phyloP scores from a whole-genome alignment of 202 grass and related monocot genomes.

The Digitaria exilis region DNA sequence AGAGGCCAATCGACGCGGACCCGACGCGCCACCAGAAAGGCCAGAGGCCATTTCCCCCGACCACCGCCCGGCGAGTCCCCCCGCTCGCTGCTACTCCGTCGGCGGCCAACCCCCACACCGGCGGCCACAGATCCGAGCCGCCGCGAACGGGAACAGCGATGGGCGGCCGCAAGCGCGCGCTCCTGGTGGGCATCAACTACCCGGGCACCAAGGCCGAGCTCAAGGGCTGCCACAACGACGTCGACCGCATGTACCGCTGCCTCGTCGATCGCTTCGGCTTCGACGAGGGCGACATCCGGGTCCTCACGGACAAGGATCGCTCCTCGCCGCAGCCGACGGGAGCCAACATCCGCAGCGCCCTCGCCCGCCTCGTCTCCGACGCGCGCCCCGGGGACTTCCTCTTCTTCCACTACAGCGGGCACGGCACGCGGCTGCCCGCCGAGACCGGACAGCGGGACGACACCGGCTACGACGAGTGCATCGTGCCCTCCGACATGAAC shows the following conservation, averaged over 20 bases:
- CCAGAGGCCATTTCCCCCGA: neutral
- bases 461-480: slow-evolving; percentile 93
- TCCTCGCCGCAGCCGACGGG: slow-evolving; percentile 65
- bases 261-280: slow-evolving; percentile 83
- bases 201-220: slow-evolving; percentile 89
- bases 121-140: slow-evolving; percentile 35
- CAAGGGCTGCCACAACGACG: slow-evolving; percentile 89
- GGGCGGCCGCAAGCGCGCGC: slow-evolving; percentile 72
- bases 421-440: slow-evolving; percentile 79
- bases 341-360: slow-evolving; percentile 68
- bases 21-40: slow-evolving; percentile 14
- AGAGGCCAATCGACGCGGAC: slow-evolving; percentile 25
- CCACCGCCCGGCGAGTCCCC: slow-evolving; percentile 28
- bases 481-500: slow-evolving; percentile 97
- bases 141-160: slow-evolving; percentile 20
- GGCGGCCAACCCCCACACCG: neutral
- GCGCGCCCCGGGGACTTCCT: slow-evolving; percentile 69
- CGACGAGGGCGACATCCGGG: slow-evolving; percentile 59
- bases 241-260: slow-evolving; percentile 78
- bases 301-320: slow-evolving; percentile 67
- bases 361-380: slow-evolving; percentile 59
- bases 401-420: slow-evolving; percentile 93
- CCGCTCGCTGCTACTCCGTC: neutral
- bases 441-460: slow-evolving; percentile 85
- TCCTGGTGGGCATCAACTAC: slow-evolving; percentile 94